phyloP scores from a whole-genome alignment of 176 grass and related monocot species.

The Oryza glaberrima region DNA sequence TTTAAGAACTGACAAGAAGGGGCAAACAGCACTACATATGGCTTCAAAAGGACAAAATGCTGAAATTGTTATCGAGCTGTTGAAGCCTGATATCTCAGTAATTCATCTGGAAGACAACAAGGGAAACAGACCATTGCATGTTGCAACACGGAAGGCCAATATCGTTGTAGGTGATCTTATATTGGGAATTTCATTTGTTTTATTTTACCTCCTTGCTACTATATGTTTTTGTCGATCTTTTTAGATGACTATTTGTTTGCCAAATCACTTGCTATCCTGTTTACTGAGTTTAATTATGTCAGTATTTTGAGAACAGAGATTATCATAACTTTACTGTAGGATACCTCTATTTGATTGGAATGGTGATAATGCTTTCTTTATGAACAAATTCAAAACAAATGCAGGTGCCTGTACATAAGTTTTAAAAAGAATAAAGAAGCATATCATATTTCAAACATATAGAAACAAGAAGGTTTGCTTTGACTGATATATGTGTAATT shows the following conservation, averaged over 20 bases:
- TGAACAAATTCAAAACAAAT: neutral
- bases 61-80: slow-evolving; percentile 69
- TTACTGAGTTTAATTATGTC: slow-evolving; percentile 13
- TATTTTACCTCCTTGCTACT: slow-evolving; percentile 3
- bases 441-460: neutral
- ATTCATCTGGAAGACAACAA: slow-evolving; percentile 79
- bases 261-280: slow-evolving; percentile 1
- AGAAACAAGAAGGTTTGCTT: neutral
- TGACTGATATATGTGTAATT: slow-evolving; percentile 53
- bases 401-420: neutral
- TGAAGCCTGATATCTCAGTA: slow-evolving; percentile 68
- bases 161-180: slow-evolving; percentile 51
- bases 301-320: neutral
- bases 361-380: neutral
- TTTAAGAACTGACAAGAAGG: slow-evolving; percentile 87
- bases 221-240: slow-evolving; percentile 3
- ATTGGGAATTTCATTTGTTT: neutral
- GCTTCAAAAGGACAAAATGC: slow-evolving; percentile 83
- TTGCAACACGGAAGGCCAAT: slow-evolving; percentile 87
- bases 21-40: slow-evolving; percentile 94
- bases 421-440: neutral
- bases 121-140: slow-evolving; percentile 84
- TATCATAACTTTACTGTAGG: neutral
- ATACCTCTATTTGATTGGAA: neutral
- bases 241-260: neutral